Conservation (phyloP, 179 eudicot species). For the Drosera spatulata region DNA sequence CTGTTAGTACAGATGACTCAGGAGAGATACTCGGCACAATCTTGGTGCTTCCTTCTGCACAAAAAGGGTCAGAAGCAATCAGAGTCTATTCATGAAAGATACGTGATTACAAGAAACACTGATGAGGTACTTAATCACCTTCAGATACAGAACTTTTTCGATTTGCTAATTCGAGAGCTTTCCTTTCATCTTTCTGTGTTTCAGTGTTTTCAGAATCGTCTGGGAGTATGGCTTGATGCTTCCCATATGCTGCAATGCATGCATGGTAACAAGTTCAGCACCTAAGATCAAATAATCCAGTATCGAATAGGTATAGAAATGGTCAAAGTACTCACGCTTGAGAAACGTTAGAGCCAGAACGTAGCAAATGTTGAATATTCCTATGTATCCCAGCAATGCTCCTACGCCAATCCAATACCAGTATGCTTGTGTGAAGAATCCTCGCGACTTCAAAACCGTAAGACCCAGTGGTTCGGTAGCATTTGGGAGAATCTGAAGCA, state of each 20-base stretch:
- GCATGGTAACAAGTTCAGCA: not conserved
- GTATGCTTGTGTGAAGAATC: constrained; percentile 31
- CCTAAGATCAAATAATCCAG: not conserved
- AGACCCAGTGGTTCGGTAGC: constrained; percentile 30
- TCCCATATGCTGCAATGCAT: constrained; percentile 41
- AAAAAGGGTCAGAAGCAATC: too few species aligned
- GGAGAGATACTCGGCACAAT: not conserved
- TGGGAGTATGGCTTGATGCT: constrained; percentile 35
- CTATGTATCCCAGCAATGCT: constrained; percentile 22
- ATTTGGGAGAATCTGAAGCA: constrained; percentile 15
- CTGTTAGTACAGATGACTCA: not conserved
- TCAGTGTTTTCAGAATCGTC: constrained; percentile 26
- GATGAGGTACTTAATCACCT: constrained; percentile 3
- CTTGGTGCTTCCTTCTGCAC: not conserved
- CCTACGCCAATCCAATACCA: constrained; percentile 27
- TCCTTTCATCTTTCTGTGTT: constrained; percentile 11
- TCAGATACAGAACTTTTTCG: constrained; percentile 1
- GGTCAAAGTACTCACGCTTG: constrained; percentile 25
- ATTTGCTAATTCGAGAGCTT: constrained; percentile 22
- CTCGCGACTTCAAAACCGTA: constrained; percentile 17
- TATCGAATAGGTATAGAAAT: not conserved
- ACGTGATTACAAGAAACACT: not conserved
- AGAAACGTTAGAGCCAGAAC: constrained; percentile 29
- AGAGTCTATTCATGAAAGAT: not conserved
- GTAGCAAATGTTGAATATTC: constrained; percentile 28